Evolutionary conservation across 108 stramenopile species (phyloP).

Genomic region (Nitzschia sp.): DNA sequence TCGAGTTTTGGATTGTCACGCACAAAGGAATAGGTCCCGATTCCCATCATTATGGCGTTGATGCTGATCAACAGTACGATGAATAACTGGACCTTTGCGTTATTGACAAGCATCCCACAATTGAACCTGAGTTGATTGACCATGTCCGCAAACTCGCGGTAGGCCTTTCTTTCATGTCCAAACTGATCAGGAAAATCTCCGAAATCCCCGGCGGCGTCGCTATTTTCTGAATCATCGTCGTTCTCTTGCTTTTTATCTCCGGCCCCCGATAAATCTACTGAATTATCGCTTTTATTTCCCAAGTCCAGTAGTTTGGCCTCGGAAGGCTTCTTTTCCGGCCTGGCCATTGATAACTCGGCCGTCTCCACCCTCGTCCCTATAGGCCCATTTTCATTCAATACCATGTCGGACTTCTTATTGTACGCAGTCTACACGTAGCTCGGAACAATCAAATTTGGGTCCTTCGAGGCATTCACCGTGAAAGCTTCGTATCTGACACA

Average conservation of each 20-base stretch:
- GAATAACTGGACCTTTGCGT: constrained; percentile 47
- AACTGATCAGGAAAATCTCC: not conserved
- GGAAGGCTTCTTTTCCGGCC: not conserved
- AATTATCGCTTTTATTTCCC: not conserved
- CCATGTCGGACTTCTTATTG: too few relatives aligned
- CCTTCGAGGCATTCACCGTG: too few relatives aligned
- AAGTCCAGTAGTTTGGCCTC: not conserved
- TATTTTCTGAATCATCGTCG: not conserved
- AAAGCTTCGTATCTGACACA: too few relatives aligned
- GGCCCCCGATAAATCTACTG: not conserved
- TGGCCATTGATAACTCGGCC: too few relatives aligned
- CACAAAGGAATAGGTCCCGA: constrained; percentile 67
- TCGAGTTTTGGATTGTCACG: constrained; percentile 28
- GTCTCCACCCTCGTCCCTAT: not conserved
- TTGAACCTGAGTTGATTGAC: constrained; percentile 28
- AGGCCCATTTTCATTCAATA: not conserved
- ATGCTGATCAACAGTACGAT: constrained; percentile 58
- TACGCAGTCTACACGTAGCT: too few relatives aligned
- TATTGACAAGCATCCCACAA: constrained; percentile 58
- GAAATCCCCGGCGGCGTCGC: not conserved
- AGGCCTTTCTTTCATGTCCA: not conserved
- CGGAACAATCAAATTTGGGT: too few relatives aligned
- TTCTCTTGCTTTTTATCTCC: not conserved
- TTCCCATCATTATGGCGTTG: constrained; percentile 80
- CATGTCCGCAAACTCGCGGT: constrained; percentile 2